A percentile compares a stretch with the other conserved stretches of the same genome.
Conservation (phyloP, 345 rosid species). For the Alliaria petiolata region DNA sequence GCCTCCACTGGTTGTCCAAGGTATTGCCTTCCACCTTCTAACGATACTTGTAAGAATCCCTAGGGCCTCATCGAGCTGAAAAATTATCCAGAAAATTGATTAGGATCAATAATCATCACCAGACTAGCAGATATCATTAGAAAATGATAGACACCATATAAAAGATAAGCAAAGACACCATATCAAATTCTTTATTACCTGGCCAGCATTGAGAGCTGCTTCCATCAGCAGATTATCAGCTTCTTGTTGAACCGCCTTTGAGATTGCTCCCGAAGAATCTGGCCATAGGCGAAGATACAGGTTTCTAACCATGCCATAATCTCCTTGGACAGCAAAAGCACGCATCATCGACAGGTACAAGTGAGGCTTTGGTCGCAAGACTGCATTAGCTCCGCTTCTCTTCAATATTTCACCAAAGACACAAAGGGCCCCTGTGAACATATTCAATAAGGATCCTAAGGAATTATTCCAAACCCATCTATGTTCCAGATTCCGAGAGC, state of each 20-base stretch:
- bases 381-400: constrained; percentile 42
- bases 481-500: background rate
- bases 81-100: background rate
- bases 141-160: constrained; percentile 1
- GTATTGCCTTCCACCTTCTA: constrained; percentile 60
- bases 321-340: constrained; percentile 54
- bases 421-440: constrained; percentile 60
- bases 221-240: constrained; percentile 82
- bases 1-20: constrained; percentile 82
- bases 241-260: constrained; percentile 51
- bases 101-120: background rate
- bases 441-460: constrained; percentile 6
- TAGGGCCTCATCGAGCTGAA: constrained; percentile 52
- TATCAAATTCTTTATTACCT: constrained; percentile 38
- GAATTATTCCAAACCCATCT: background rate
- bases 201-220: constrained; percentile 70
- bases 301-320: constrained; percentile 51
- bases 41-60: constrained; percentile 42
- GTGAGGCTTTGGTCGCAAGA: constrained; percentile 69
- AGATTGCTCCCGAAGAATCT: constrained; percentile 64
- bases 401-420: constrained; percentile 72
- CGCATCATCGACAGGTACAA: constrained; percentile 79
- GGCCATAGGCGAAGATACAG: constrained; percentile 57
- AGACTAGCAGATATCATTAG: background rate
- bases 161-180: background rate